Base-by-base conservation (phyloP, 257 asterid genomes). In the Nicotiana otophora region DNA sequence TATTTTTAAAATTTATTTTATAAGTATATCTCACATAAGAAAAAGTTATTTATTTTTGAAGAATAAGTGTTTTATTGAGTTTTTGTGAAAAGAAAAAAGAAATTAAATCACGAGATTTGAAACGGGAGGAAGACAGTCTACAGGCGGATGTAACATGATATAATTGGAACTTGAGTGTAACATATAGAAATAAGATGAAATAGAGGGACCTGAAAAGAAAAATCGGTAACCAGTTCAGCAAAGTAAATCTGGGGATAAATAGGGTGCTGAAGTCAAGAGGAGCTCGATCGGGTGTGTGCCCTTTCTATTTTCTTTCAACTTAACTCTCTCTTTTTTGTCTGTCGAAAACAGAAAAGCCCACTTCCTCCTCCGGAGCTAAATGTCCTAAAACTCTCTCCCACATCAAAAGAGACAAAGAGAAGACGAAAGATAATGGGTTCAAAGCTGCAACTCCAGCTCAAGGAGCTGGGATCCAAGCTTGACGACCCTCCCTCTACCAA, bases 381-480 rank as follows among this genome's bases (percentile, higher is more conserved):
- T 75, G 80, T 75, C 80, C 80, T 75, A 75, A 51, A 51, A 51
- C 39, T 23, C 61, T 72, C 39, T 46, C 33, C 14, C 4, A 14
- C 60, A 46, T 20, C 12, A 9, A 72, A 68, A 34, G 39, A 48
- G 57, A 70, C 78, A 42, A 19, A 42, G 55, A n/a, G 20, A 10
- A 8, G 48, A 42, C 48, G 51, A 42, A 42, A 42, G 51, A 42
- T 70, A 94, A 23, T 94, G 98, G 93, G 93, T 76, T 86, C 87
- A 3, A 91, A 90, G 90, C 90, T 91, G 89, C 92, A 90, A 87
- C 90, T 88, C 89, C 97, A 92, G 91, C 91, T 96, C 82, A 84
- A 83, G 28, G 96, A 92, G 77, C 85, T 93, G 68, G 97, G 97
- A 86, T 91, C 92, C 88, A 93, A 92, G 94, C 89, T 96, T 86